Percentiles rank a stretch among this genome's conserved stretches.
Conservation (phyloP, 768 basidiomycete genomes). For the Clavulina sp. region DNA sequence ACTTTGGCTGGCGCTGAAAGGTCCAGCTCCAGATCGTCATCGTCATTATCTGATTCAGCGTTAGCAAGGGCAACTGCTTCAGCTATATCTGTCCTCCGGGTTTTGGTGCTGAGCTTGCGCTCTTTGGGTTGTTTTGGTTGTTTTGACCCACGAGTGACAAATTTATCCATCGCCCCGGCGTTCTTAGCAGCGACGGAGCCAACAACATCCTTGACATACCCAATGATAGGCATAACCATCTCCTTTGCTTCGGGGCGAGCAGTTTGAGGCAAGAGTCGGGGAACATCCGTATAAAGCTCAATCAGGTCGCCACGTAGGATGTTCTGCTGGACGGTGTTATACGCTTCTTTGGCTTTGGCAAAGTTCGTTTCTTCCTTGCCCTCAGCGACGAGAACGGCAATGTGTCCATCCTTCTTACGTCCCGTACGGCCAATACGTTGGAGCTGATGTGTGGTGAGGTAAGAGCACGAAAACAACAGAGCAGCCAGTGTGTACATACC, state of each 20-base stretch:
- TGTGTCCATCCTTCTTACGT: conserved; percentile 70
- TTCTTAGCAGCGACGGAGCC: conserved; percentile 18
- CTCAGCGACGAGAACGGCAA: conserved; percentile 85
- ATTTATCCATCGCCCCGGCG: conserved; percentile 25
- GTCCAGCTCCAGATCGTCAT: conserved; percentile 51
- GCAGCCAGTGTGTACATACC: conserved; percentile 37
- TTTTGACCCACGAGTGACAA: conserved; percentile 55
- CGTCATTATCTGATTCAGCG: conserved; percentile 40
- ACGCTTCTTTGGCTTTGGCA: conserved; percentile 69
- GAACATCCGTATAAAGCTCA: conserved; percentile 86
- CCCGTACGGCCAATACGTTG: conserved; percentile 94
- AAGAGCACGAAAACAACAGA: conserved; percentile 1
- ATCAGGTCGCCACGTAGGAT: conserved; percentile 75
- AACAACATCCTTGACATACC: conserved; percentile 31
- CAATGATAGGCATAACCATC: conserved; percentile 66
- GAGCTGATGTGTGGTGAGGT: conserved; percentile 33
- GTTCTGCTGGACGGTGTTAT: conserved; percentile 74
- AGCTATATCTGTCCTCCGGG: conserved; percentile 15
- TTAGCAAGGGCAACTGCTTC: conserved; percentile 29
- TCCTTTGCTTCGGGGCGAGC: conserved; percentile 62
- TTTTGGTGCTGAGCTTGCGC: conserved; percentile 45
- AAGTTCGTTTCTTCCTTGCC: conserved; percentile 82
- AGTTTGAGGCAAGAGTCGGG: conserved; percentile 64
- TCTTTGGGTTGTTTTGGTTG: conserved; percentile 50
- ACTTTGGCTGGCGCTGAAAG: too few species aligned